Evolutionary conservation across 192 early-diverging fungal species (phyloP).

Genomic region (Entomortierella lignicola): DNA sequence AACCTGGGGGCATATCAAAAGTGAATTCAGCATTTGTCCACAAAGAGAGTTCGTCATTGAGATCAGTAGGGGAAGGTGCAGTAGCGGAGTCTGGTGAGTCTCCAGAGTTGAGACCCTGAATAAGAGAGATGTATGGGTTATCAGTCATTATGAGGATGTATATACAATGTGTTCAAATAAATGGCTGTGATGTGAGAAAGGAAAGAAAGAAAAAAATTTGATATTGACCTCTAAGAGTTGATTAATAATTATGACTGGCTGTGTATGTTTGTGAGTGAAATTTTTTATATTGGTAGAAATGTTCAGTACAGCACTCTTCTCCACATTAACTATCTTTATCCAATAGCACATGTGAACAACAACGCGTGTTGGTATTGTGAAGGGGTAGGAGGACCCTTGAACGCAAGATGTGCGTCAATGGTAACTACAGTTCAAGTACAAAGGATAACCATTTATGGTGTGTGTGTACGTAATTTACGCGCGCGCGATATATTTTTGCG

Average conservation of each 20-base stretch:
- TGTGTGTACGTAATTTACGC: background rate
- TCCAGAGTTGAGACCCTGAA: constrained; percentile 56
- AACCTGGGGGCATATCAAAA: constrained; percentile 67
- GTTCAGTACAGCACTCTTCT: no score
- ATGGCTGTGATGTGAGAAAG: background rate
- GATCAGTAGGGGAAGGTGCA: constrained; percentile 68
- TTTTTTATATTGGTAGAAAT: no score
- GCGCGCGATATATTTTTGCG: background rate
- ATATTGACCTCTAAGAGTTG: no score
- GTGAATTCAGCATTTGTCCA: constrained; percentile 79
- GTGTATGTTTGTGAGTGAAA: no score
- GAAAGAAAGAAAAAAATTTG: background rate
- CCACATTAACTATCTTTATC: no score
- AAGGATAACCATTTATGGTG: no score
- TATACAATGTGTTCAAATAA: background rate
- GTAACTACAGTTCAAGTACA: no score
- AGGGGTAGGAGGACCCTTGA: no score
- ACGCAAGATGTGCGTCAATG: no score
- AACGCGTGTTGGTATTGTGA: no score
- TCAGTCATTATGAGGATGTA: constrained; percentile 26
- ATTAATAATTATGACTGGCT: background rate
- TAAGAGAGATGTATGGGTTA: constrained; percentile 29
- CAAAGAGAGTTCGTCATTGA: constrained; percentile 71
- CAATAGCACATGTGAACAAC: no score
- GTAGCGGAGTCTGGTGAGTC: constrained; percentile 59